These are phyloP conservation scores for Nannochloropsis oceanica DNA, from an alignment of 108 stramenopile genomes.

Conservation along the genomic window DNA sequence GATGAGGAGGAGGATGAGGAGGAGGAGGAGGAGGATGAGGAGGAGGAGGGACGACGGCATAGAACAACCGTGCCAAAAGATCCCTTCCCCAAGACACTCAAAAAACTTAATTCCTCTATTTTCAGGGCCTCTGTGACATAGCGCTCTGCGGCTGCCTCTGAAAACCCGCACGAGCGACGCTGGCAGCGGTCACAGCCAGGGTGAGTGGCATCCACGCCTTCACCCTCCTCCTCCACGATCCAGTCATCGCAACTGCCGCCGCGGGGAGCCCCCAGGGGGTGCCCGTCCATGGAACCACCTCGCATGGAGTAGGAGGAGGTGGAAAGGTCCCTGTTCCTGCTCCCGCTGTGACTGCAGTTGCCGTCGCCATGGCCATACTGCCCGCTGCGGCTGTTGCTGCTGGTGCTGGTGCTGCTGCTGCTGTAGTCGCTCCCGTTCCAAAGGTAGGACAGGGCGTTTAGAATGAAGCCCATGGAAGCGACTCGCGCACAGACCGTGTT, in stretches of 20 bases:
- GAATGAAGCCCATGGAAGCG: not conserved
- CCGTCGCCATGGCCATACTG: not conserved
- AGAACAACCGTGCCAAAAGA: slow-evolving; percentile 11
- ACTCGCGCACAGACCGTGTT: not conserved
- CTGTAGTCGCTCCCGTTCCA: not conserved
- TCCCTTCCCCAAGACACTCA: slow-evolving; percentile 26
- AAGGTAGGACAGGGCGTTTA: not conserved
- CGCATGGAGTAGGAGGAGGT: not conserved
- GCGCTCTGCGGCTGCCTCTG: not conserved
- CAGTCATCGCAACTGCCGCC: not conserved
- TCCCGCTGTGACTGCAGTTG: not conserved
- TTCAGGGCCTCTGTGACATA: not conserved
- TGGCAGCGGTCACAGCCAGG: not conserved
- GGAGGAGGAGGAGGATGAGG: no score
- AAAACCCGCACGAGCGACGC: not conserved
- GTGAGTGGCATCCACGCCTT: not conserved
- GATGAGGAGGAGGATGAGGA: no score
- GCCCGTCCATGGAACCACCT: not conserved
- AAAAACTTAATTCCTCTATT: slow-evolving; percentile 20
- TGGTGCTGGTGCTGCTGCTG: not conserved
- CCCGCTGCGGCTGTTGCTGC: not conserved
- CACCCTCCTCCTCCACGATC: not conserved
- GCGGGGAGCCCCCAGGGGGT: not conserved
- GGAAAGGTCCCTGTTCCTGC: not conserved
- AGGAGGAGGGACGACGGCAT: no score